Base-by-base conservation (phyloP, 345 rosid species). In the Syzygium jambos region DNA sequence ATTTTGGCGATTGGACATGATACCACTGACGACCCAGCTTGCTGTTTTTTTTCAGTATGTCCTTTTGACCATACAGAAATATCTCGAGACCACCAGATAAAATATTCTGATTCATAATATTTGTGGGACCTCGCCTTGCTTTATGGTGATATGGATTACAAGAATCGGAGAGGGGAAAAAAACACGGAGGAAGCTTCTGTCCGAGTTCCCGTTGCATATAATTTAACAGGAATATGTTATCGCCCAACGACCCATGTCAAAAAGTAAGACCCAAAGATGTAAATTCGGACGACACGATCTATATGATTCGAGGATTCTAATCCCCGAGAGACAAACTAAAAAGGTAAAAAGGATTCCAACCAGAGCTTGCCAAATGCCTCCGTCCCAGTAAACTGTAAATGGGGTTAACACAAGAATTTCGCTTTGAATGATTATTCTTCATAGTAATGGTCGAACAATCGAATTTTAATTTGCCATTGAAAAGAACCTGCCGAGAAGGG, bases 401-500 rank as follows among this genome's bases (percentile, higher is more conserved):
- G 65, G 77, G 49, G 77, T 34, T n/a, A 12, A 56, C 86, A 57
- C 15, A 43, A 49, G 34, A 52, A 80, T 41, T 4, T 85, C 85
- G 30, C 87, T 89, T 87, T 65, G 16, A 85, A 59, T 84, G 78
- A 54, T 34, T 25, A 87, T 78, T 61, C 56, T 73, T 34, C 4
- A 21, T 19, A 73, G 25, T 73, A 85, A 83, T 52, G 55, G 89
- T 84, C 78, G 90, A 51, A 89, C 86, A 88, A 89, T 85, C 89
- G 59, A 91, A 90, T 65, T 90, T 49, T 85, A 77, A 55, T 85
- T 27, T 86, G 22, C 87, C 77, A 57, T 22, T 6, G 84, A 13
- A 38, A 21, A 19, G 91, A 88, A 88, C 17, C 57, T 90, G 88
- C 91, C 87, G 22, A 41, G 86, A 87, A 90, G 43, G 80, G 46